Percentiles rank a stretch among this genome's conserved stretches.
These are phyloP conservation scores for Fusarium tanahbumbuense DNA, from an alignment of 2,329 filamentous ascomycete genomes.

Conservation along the genomic window DNA sequence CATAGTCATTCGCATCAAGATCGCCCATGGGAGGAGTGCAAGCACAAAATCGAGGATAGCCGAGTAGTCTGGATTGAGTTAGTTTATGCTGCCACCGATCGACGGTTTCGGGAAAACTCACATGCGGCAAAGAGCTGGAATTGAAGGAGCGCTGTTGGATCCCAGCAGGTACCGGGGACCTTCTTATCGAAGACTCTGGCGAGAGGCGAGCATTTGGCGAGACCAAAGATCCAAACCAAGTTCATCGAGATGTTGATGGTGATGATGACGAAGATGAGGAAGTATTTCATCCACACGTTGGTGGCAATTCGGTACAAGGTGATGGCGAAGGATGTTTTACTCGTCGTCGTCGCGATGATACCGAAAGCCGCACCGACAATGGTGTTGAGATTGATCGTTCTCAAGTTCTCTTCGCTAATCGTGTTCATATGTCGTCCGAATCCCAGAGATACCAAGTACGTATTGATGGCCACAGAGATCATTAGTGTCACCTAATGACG, in stretches of 20 bases:
- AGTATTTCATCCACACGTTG: constrained; percentile 44
- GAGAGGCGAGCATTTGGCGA: constrained; percentile 49
- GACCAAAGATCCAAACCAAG: constrained; percentile 51
- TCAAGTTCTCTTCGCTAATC: constrained; percentile 41
- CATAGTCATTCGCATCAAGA: constrained; percentile 50
- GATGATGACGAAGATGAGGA: constrained; percentile 50
- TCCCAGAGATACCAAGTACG: constrained; percentile 48
- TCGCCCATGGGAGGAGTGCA: constrained; percentile 51
- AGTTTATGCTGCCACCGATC: not conserved
- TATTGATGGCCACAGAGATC: constrained; percentile 49
- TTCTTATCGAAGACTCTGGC: constrained; percentile 43
- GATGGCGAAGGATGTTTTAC: constrained; percentile 55
- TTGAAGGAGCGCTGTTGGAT: constrained; percentile 39
- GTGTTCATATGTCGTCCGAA: constrained; percentile 44
- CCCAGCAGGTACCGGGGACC: constrained; percentile 49
- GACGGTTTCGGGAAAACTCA: constrained; percentile 14
- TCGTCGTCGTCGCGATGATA: constrained; percentile 51
- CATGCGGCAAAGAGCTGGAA: constrained; percentile 51
- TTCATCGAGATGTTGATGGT: constrained; percentile 52
- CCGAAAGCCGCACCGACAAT: constrained; percentile 48
- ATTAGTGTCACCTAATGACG: constrained; percentile 42
- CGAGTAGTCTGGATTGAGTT: constrained; percentile 47
- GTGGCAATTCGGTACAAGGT: constrained; percentile 50
- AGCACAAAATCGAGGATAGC: constrained; percentile 51
- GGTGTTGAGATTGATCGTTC: constrained; percentile 44